Evolutionary conservation across 257 asterid species (phyloP).

Genomic region (Linderniella brevidens): DNA sequence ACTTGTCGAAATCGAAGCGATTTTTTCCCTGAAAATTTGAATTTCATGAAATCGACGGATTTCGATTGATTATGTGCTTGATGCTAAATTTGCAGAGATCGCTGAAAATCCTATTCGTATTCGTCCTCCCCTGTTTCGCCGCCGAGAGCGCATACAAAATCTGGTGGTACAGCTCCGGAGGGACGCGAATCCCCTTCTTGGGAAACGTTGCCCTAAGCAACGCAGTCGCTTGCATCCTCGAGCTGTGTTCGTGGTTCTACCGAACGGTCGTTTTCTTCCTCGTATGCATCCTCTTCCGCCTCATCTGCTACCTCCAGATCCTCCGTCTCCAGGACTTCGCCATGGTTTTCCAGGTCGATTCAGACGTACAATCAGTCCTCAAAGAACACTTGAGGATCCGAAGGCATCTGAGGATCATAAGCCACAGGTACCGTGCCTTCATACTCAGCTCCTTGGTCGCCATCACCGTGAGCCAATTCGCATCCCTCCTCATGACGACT

Average conservation of each 20-base stretch:
- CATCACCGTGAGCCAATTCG: constrained; percentile 62
- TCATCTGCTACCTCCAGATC: constrained; percentile 75
- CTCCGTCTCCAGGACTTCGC: constrained; percentile 82
- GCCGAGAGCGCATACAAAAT: constrained; percentile 39
- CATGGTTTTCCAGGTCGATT: constrained; percentile 43
- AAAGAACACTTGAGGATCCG: constrained; percentile 67
- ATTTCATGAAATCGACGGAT: background rate
- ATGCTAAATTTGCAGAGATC: constrained; percentile 24
- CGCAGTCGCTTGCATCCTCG: constrained; percentile 24
- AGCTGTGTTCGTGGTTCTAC: constrained; percentile 50
- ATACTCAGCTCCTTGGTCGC: constrained; percentile 42
- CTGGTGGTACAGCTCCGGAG: constrained; percentile 49
- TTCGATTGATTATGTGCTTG: background rate
- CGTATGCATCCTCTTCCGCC: constrained; percentile 44
- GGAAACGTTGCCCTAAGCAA: constrained; percentile 30
- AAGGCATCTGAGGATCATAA: constrained; percentile 55
- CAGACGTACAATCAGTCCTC: constrained; percentile 55
- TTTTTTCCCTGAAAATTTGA: background rate
- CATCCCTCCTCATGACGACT: constrained; percentile 66
- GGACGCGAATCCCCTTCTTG: constrained; percentile 28
- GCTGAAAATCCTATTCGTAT: constrained; percentile 27
- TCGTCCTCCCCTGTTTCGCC: constrained; percentile 35
- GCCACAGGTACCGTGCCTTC: constrained; percentile 66
- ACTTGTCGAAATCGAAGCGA: background rate
- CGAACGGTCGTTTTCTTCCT: constrained; percentile 32